Evolutionary conservation across 805 yeast species (phyloP).

Genomic region (Spathaspora girioi): DNA sequence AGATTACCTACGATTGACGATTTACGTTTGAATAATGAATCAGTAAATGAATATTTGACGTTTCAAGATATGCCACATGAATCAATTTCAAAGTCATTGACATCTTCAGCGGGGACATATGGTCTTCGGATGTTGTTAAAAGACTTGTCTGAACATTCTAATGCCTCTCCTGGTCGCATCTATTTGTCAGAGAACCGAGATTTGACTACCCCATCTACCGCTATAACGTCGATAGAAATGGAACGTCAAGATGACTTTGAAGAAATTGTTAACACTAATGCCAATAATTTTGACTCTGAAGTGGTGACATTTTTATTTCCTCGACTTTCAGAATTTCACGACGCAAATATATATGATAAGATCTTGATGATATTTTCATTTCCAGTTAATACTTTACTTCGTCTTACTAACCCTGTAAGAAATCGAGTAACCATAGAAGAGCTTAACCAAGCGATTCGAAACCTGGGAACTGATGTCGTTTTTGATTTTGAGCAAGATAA

Average conservation of each 20-base stretch:
- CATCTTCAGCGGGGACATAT: slow-evolving; percentile 23
- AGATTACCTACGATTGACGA: slow-evolving; percentile 27
- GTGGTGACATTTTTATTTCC: slow-evolving; percentile 17
- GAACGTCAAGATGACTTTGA: slow-evolving; percentile 9
- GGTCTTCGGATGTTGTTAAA: slow-evolving; percentile 30
- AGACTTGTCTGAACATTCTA: slow-evolving; percentile 28
- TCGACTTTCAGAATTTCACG: slow-evolving; percentile 10
- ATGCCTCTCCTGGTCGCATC: slow-evolving; percentile 6
- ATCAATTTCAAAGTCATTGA: slow-evolving; percentile 1
- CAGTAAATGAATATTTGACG: neutral
- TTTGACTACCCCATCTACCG: slow-evolving; percentile 6
- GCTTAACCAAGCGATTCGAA: slow-evolving; percentile 4
- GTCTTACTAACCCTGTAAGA: slow-evolving; percentile 32
- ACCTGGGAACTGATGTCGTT: neutral
- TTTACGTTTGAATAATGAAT: slow-evolving; percentile 10
- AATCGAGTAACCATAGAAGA: slow-evolving; percentile 13
- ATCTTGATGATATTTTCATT: slow-evolving; percentile 12
- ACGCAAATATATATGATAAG: slow-evolving; percentile 9
- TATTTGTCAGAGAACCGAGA: slow-evolving; percentile 11
- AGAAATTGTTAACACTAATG: slow-evolving; percentile 22
- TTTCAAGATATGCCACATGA: slow-evolving; percentile 1
- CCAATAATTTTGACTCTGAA: slow-evolving; percentile 18
- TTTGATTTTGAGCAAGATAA: slow-evolving; percentile 18
- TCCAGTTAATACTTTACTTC: slow-evolving; percentile 24
- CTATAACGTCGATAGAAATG: neutral